Conservation (phyloP, 768 basidiomycete genomes). For the Tremella yokohamensis region DNA sequence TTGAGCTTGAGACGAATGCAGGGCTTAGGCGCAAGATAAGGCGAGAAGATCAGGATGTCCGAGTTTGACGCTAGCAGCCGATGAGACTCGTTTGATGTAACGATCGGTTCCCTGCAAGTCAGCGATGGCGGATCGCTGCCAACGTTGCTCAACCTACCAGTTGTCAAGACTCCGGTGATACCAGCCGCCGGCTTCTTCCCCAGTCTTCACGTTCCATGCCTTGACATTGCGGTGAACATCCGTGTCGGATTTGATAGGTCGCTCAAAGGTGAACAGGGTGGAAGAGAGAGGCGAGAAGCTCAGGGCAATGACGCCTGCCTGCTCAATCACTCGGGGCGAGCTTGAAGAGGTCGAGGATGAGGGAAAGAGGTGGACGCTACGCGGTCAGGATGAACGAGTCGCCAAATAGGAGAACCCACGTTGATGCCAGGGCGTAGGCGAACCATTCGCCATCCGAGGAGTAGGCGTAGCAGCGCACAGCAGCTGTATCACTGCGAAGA, state of each 20-base stretch:
- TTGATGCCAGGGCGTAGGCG: slow-evolving; percentile 72
- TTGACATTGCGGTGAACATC: slow-evolving; percentile 93
- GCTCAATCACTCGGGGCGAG: slow-evolving; percentile 62
- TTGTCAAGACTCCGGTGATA: slow-evolving; percentile 85
- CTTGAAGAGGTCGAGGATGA: slow-evolving; percentile 73
- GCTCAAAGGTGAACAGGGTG: slow-evolving; percentile 92
- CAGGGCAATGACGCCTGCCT: slow-evolving; percentile 74
- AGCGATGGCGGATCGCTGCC: not conserved
- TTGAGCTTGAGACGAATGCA: slow-evolving; percentile 33
- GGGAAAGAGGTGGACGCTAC: slow-evolving; percentile 50
- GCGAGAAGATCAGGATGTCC: slow-evolving; percentile 45
- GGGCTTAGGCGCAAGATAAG: slow-evolving; percentile 50
- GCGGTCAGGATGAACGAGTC: not conserved
- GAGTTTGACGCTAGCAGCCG: slow-evolving; percentile 36
- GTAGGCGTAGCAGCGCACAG: slow-evolving; percentile 74
- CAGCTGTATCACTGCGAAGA: slow-evolving; percentile 33
- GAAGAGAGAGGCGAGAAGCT: slow-evolving; percentile 90
- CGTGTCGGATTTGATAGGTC: slow-evolving; percentile 87
- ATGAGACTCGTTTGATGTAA: slow-evolving; percentile 47
- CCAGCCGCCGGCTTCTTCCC: slow-evolving; percentile 80
- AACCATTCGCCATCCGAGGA: slow-evolving; percentile 82
- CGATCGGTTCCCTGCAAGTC: slow-evolving; percentile 43
- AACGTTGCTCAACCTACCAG: slow-evolving; percentile 57
- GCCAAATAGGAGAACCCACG: slow-evolving; percentile 56
- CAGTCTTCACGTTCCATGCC: slow-evolving; percentile 79